Evolutionary conservation across 2,329 filamentous ascomycete genomes (phyloP), one percentile per base, ranked within the genome.

Genomic region (Alternaria sp.): DNA sequence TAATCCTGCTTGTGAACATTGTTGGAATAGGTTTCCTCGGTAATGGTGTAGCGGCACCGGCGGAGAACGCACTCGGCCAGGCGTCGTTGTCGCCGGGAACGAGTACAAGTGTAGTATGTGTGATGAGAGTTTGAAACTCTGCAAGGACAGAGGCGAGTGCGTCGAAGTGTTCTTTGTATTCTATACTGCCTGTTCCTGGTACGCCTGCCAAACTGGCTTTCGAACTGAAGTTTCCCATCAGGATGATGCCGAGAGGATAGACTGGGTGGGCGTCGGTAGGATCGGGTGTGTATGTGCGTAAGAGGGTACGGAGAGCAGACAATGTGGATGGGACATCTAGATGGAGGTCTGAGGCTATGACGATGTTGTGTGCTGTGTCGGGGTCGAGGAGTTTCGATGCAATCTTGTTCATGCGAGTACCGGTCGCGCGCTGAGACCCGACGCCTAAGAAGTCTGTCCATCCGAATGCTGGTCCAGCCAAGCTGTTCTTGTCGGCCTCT

Each of bases 161-260:
- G 80, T 99, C 93, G 77, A 98, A 97, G 76, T 92, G 90, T 80
- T 98, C 95, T 81, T 98, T 98, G 82, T 97, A 98, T 80, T 97
- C 93, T 69, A 98, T 94, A 78, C 92, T 94, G 38, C 92, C 92
- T 22, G 90, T 89, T 44, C 86, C 90, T 38, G 88, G 90, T 0
- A 77, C 88, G 54, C 91, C 90, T 28, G 85, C 84, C 73, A 90
- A 84, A 54, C 83, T 82, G 22, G 87, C 83, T 67, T 83, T 82
- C 46, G 83, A 85, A 55, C 85, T 84, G 73, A 99, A 98, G 78
- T 95, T 97, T 38, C 95, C 95, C 48, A 92, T 88, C 7, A 99
- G 80, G 45, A 97, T 83, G 72, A 98, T 94, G 1, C 89, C 86
- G 71, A 97, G 85, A 0, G 95, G 94, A 2, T 88, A 86, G 18